Conservation (phyloP, 495 filamentous ascomycete species). For the Lasiosphaeria miniovina region DNA sequence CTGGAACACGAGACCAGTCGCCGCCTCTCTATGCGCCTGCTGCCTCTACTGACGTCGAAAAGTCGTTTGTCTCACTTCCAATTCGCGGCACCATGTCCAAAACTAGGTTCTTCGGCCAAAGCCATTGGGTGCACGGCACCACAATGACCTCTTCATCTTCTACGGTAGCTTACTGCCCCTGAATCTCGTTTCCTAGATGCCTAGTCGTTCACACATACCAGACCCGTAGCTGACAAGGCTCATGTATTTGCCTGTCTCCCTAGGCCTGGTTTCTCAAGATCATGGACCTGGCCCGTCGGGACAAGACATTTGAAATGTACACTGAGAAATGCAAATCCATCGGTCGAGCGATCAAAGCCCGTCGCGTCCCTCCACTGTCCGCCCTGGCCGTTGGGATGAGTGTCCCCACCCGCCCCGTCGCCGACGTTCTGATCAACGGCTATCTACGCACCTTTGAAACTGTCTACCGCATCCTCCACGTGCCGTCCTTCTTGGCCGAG, state of each 20-base stretch:
- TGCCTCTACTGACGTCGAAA: neutral
- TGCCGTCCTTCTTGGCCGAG: slow-evolving; percentile 45
- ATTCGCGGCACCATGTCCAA: slow-evolving; percentile 10
- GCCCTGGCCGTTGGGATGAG: slow-evolving; percentile 22
- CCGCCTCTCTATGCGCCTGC: neutral
- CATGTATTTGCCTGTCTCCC: too few species aligned
- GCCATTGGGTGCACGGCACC: slow-evolving; percentile 6
- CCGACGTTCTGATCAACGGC: slow-evolving; percentile 46
- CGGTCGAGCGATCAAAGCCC: slow-evolving; percentile 35
- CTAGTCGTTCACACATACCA: neutral
- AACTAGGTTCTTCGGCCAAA: slow-evolving; percentile 9
- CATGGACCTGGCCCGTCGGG: slow-evolving; percentile 24
- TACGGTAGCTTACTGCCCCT: neutral
- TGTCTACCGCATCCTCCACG: slow-evolving; percentile 46
- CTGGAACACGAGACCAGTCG: neutral
- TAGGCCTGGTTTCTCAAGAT: neutral
- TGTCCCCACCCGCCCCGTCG: slow-evolving; percentile 36
- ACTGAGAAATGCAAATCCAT: too few species aligned
- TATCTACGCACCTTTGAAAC: slow-evolving; percentile 46
- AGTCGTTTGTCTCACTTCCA: slow-evolving; percentile 6
- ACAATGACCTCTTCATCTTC: neutral
- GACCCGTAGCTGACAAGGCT: neutral
- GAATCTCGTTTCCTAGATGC: too few species aligned
- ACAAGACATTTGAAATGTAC: too few species aligned
- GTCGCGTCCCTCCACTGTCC: slow-evolving; percentile 29